Conservation (phyloP, 208 protist species). For the Trypanosomatidae sp. region DNA sequence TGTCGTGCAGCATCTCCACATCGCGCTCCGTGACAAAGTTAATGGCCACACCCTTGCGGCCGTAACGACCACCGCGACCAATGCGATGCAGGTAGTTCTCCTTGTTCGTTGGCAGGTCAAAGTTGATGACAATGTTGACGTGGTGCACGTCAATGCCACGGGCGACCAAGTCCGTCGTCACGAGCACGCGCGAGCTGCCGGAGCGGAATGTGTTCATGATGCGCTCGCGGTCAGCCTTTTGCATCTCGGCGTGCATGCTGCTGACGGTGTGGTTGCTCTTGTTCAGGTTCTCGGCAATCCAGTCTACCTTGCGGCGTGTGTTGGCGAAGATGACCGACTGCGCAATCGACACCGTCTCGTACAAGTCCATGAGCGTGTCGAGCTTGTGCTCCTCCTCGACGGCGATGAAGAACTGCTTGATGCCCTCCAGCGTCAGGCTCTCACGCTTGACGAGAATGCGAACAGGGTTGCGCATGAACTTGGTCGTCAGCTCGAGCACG, state of each 20-base stretch:
- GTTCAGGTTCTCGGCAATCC: constrained; percentile 91
- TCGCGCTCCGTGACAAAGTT: constrained; percentile 99
- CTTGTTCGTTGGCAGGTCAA: constrained; percentile 97
- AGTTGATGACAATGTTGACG: constrained; percentile 99
- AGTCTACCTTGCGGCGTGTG: constrained; percentile 96
- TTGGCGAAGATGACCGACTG: constrained; percentile 99
- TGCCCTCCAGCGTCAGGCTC: constrained; percentile 98
- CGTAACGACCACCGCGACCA: constrained; percentile 98
- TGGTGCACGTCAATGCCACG: constrained; percentile 99
- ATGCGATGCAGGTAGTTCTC: constrained; percentile 99
- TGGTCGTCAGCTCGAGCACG: constrained; percentile 96
- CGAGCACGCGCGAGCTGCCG: constrained; percentile 94
- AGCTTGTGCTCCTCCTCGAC: constrained; percentile 97
- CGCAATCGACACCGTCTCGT: constrained; percentile 86
- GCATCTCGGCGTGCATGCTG: constrained; percentile 97
- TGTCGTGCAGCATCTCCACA: constrained; percentile 92
- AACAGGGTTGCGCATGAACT: constrained; percentile 98
- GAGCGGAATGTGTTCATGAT: constrained; percentile 98
- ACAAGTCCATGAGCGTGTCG: constrained; percentile 94
- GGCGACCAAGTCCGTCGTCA: constrained; percentile 99
- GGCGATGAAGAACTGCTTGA: constrained; percentile 99
- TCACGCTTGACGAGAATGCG: constrained; percentile 99
- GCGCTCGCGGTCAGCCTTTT: constrained; percentile 94
- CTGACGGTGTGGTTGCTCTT: constrained; percentile 89
- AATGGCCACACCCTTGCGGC: constrained; percentile 99